phyloP scores from a whole-genome alignment of 73 alveolate genomes.

The Paramecium primaurelia region DNA sequence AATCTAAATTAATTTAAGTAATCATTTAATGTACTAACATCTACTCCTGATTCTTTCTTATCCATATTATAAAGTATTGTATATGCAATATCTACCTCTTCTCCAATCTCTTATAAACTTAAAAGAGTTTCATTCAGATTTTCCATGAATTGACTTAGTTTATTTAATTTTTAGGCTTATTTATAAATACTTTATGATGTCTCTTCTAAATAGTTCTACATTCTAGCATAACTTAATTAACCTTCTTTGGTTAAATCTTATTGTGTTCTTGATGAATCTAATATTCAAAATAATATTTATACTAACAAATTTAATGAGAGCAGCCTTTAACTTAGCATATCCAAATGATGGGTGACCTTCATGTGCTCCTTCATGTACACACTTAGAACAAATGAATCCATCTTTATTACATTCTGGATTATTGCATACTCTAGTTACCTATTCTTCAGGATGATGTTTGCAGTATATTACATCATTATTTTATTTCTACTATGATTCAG shows the following conservation, averaged over 20 bases:
- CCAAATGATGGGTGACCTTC: conserved; percentile 15
- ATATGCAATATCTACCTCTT: conserved; percentile 38
- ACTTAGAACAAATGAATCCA: not conserved
- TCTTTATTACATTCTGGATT: conserved; percentile 13
- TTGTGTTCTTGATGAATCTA: conserved; percentile 37
- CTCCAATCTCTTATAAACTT: conserved; percentile 35
- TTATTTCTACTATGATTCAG: conserved; percentile 10
- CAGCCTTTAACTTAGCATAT: not conserved
- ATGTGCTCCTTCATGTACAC: conserved; percentile 40
- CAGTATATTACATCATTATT: conserved; percentile 5
- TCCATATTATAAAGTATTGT: not conserved
- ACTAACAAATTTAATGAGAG: conserved; percentile 17
- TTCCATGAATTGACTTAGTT: conserved; percentile 9
- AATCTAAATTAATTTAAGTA: not conserved
- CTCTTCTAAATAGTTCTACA: conserved; percentile 34
- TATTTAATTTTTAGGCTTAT: not conserved
- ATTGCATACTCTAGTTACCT: conserved; percentile 21
- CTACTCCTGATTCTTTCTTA: not conserved
- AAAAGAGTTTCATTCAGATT: conserved; percentile 19
- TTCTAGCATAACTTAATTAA: conserved; percentile 44
- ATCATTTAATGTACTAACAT: not conserved
- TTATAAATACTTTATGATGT: conserved; percentile 14
- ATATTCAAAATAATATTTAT: not conserved
- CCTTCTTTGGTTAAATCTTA: conserved; percentile 36
- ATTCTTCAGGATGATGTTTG: conserved; percentile 31